Percentiles rank a stretch among this genome's conserved stretches.
Evolutionary conservation across 768 basidiomycete genomes (phyloP).

Genomic region (Leccinum aurantiacum): DNA sequence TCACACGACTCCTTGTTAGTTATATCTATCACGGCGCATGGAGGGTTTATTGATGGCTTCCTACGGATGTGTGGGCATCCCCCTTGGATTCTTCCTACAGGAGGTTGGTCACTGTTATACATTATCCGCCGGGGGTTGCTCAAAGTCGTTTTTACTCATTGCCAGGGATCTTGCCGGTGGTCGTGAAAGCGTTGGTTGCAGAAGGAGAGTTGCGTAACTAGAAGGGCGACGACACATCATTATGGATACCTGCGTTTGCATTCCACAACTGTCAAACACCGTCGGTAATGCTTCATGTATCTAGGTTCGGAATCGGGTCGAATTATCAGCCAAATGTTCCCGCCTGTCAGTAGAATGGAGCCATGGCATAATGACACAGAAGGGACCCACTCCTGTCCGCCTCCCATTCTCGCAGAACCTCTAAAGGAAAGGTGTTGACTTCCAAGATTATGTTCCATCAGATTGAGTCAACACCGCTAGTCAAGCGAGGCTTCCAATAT

Average conservation of each 20-base stretch:
- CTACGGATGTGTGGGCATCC: constrained; percentile 45
- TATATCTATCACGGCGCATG: constrained; percentile 66
- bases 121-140: neutral
- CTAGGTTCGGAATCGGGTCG: neutral
- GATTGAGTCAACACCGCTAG: neutral
- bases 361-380: neutral
- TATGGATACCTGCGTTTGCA: neutral
- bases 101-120: constrained; percentile 47
- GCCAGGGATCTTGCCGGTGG: constrained; percentile 28
- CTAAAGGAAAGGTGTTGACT: constrained; percentile 10
- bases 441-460: constrained; percentile 1
- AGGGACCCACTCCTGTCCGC: neutral
- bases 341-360: neutral
- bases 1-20: constrained; percentile 36
- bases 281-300: too few species aligned
- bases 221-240: neutral
- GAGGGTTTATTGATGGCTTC: constrained; percentile 60
- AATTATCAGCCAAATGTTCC: neutral
- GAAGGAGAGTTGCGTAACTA: constrained; percentile 4
- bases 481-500: neutral
- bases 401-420: neutral
- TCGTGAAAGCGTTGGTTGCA: constrained; percentile 17
- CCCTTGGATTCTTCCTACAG: constrained; percentile 53
- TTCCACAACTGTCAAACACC: neutral
- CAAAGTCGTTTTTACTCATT: neutral